These are phyloP conservation scores for Mycena vulgaris DNA, from an alignment of 768 basidiomycete genomes.

Conservation along the genomic window DNA sequence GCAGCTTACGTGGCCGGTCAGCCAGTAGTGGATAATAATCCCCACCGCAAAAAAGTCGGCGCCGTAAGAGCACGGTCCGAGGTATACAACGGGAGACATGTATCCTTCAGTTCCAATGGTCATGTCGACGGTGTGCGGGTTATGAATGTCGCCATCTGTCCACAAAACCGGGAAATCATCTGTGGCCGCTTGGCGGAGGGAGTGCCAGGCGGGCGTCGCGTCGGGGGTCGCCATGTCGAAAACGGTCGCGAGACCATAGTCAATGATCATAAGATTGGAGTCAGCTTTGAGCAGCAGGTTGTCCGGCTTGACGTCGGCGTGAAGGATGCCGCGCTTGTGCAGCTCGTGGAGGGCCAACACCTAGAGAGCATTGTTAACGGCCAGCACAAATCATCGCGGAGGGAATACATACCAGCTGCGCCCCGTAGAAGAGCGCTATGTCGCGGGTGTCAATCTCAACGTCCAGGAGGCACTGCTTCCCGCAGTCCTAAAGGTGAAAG, in stretches of 20 bases:
- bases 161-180: too few relatives aligned
- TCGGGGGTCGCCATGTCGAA: too few relatives aligned
- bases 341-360: background rate
- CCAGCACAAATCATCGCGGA: background rate
- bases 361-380: background rate
- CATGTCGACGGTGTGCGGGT: too few relatives aligned
- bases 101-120: too few relatives aligned
- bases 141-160: too few relatives aligned
- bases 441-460: background rate
- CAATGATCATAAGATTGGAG: background rate
- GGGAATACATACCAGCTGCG: constrained; percentile 1
- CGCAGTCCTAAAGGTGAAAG: constrained; percentile 11
- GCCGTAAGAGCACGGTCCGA: too few relatives aligned
- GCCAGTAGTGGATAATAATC: too few relatives aligned
- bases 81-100: too few relatives aligned
- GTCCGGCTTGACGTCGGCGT: constrained; percentile 17
- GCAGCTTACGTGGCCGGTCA: too few relatives aligned
- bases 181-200: too few relatives aligned
- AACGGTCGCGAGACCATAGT: background rate
- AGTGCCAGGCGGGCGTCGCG: too few relatives aligned
- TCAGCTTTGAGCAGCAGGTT: constrained; percentile 3
- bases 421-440: background rate
- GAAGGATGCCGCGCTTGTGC: constrained; percentile 6
- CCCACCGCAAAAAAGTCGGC: too few relatives aligned
- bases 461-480: background rate